A percentile compares a stretch with the other conserved stretches of the same genome.
These are phyloP conservation scores for Pinus taeda DNA, from an alignment of 75 land plant species.

Conservation along the genomic window DNA sequence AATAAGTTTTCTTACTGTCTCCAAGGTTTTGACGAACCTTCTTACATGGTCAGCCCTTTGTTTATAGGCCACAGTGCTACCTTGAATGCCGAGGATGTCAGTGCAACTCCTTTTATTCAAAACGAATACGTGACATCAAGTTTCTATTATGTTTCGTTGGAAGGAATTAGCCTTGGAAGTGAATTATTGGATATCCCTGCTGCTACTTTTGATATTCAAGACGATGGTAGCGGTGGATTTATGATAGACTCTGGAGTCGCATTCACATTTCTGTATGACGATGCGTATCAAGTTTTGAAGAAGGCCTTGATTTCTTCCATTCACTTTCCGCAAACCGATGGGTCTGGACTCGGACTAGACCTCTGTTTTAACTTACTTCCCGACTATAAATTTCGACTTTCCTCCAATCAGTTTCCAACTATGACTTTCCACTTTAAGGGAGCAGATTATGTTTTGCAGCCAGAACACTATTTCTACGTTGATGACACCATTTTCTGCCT, in stretches of 20 bases:
- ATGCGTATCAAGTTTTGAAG: too few relatives aligned
- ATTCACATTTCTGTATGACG: background rate
- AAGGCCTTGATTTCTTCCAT: too few relatives aligned
- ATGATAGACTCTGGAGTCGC: slow-evolving; percentile 19
- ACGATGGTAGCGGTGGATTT: slow-evolving; percentile 17
- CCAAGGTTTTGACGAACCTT: background rate
- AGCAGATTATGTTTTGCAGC: too few relatives aligned
- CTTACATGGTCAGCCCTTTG: background rate
- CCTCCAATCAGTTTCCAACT: too few relatives aligned
- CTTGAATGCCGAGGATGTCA: background rate
- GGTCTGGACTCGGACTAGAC: too few relatives aligned
- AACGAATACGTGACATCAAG: background rate
- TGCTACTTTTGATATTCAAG: slow-evolving; percentile 14
- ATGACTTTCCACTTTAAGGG: too few relatives aligned
- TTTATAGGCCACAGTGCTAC: background rate
- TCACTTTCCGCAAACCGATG: too few relatives aligned
- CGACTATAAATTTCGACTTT: too few relatives aligned
- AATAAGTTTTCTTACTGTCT: slow-evolving; percentile 10
- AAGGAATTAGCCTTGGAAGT: slow-evolving; percentile 8
- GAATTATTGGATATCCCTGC: background rate
- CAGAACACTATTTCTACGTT: too few relatives aligned
- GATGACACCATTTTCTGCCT: too few relatives aligned
- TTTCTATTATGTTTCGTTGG: slow-evolving; percentile 12
- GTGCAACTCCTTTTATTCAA: background rate
- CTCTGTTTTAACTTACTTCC: too few relatives aligned